phyloP scores from a whole-genome alignment of 2,329 filamentous ascomycete species.

The Phialophora tarda region DNA sequence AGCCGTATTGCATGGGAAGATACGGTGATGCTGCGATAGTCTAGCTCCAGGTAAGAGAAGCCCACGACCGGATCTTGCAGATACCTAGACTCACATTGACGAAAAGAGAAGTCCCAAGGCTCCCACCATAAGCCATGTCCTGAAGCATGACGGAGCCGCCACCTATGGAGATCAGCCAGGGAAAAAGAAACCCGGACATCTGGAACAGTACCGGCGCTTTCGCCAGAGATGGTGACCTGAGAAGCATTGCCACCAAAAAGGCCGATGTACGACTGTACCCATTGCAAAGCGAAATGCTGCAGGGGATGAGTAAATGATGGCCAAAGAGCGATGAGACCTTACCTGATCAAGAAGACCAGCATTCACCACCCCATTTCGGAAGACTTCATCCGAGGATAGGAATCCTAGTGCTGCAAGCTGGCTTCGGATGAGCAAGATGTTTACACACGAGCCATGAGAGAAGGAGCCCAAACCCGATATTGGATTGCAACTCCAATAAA shows the following conservation, averaged over 20 bases:
- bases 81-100: constrained; percentile 41
- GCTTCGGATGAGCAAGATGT: constrained; percentile 5
- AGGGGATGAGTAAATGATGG: not conserved
- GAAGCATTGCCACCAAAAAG: constrained; percentile 60
- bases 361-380: constrained; percentile 64
- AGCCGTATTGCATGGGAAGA: constrained; percentile 60
- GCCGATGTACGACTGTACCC: constrained; percentile 65
- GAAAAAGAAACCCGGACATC: not conserved
- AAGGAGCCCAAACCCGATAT: constrained; percentile 50
- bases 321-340: not conserved
- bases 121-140: constrained; percentile 59
- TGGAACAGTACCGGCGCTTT: constrained; percentile 52
- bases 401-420: constrained; percentile 56
- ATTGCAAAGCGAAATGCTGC: constrained; percentile 60
- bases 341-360: constrained; percentile 67
- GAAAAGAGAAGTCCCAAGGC: constrained; percentile 45
- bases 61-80: not conserved
- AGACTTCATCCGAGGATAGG: constrained; percentile 60
- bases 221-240: constrained; percentile 58
- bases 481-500: constrained; percentile 59
- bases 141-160: constrained; percentile 57
- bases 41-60: constrained; percentile 30
- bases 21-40: constrained; percentile 57
- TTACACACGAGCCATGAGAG: not conserved
- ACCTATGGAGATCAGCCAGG: constrained; percentile 20